Evolutionary conservation across 1,139 yeast genomes (phyloP).

Genomic region (Yamadazyma taylorii): DNA sequence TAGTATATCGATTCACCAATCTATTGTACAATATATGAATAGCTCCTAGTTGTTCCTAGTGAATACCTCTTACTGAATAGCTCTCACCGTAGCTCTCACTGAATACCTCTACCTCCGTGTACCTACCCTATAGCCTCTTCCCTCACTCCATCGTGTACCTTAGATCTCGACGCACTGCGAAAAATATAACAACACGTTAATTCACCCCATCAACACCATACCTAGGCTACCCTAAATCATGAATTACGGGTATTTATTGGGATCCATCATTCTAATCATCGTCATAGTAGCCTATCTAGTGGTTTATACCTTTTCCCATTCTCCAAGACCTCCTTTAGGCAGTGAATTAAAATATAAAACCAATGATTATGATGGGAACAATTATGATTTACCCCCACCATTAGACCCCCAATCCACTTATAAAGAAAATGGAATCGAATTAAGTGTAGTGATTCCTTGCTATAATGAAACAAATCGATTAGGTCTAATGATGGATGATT

Average conservation of each 20-base stretch:
- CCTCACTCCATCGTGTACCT: too few relatives aligned
- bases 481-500: conserved; percentile 74
- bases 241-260: not conserved
- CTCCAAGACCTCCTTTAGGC: conserved; percentile 56
- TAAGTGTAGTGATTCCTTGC: conserved; percentile 88
- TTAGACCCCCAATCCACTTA: conserved; percentile 30
- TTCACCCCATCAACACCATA: not conserved
- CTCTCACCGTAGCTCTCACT: too few relatives aligned
- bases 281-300: conserved; percentile 33
- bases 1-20: too few relatives aligned
- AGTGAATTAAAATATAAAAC: conserved; percentile 53
- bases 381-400: conserved; percentile 30
- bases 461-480: conserved; percentile 81
- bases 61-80: too few relatives aligned
- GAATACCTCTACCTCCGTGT: too few relatives aligned
- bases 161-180: too few relatives aligned
- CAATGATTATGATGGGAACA: conserved; percentile 25
- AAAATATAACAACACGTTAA: not conserved
- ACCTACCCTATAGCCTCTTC: too few relatives aligned
- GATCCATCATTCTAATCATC: not conserved
- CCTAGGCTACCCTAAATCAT: too few relatives aligned
- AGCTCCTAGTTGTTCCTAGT: too few relatives aligned
- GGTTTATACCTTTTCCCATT: conserved; percentile 56
- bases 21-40: too few relatives aligned
- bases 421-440: conserved; percentile 34